Conservation (phyloP, 2,329 filamentous ascomycete species). For the Cercospora brassicicola region DNA sequence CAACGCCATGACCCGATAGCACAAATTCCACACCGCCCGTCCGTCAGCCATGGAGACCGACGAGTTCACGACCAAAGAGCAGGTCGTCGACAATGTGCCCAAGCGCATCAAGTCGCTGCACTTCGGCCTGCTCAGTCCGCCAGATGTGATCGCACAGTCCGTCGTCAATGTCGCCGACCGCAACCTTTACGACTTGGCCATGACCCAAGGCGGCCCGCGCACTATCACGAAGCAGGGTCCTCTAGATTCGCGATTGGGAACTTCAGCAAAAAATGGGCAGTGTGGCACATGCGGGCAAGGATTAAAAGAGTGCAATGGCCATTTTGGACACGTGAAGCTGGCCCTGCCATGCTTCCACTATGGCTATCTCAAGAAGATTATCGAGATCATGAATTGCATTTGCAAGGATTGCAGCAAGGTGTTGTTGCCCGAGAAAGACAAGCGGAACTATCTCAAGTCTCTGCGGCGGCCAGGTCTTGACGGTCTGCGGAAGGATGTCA, state of each 20-base stretch:
- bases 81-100: constrained; percentile 83
- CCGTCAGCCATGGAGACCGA: constrained; percentile 22
- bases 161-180: constrained; percentile 93
- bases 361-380: constrained; percentile 91
- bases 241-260: constrained; percentile 83
- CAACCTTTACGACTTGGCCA: constrained; percentile 83
- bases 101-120: constrained; percentile 92
- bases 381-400: constrained; percentile 87
- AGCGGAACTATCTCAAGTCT: constrained; percentile 73
- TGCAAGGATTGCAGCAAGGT: constrained; percentile 91
- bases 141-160: constrained; percentile 93
- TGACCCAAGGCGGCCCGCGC: constrained; percentile 55
- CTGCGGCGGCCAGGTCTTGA: constrained; percentile 80
- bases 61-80: constrained; percentile 62
- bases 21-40: background rate
- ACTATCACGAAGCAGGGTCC: constrained; percentile 78
- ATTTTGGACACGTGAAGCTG: constrained; percentile 91
- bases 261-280: constrained; percentile 75
- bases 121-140: constrained; percentile 83
- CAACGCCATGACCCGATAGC: constrained; percentile 23
- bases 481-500: constrained; percentile 77
- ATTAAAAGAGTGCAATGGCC: constrained; percentile 83
- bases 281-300: constrained; percentile 83
- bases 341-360: constrained; percentile 93
- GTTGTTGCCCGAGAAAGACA: constrained; percentile 76